Conservation (phyloP, 495 filamentous ascomycete genomes). For the Neohortaea acidophila region DNA sequence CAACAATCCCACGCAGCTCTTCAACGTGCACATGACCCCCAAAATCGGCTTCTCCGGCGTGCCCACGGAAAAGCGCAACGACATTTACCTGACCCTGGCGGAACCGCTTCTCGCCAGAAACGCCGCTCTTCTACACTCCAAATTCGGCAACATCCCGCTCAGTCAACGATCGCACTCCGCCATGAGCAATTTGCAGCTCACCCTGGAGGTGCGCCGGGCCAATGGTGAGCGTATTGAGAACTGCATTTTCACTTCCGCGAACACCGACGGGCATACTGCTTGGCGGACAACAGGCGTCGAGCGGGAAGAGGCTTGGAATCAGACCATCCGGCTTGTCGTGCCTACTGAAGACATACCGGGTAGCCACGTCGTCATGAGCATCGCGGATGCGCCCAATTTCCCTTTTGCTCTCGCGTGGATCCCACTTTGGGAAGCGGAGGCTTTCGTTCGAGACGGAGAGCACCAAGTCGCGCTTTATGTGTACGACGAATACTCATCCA, state of each 20-base stretch:
- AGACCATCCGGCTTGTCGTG: conserved; percentile 73
- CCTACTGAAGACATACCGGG: conserved; percentile 63
- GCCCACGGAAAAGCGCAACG: conserved; percentile 69
- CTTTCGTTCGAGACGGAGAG: conserved; percentile 74
- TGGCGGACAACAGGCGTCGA: conserved; percentile 77
- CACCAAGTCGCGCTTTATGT: conserved; percentile 74
- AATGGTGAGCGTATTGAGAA: conserved; percentile 68
- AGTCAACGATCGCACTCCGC: conserved; percentile 35
- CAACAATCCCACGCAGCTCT: conserved; percentile 74
- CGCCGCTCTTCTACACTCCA: conserved; percentile 63
- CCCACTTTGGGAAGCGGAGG: conserved; percentile 83
- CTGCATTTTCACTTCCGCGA: conserved; percentile 77
- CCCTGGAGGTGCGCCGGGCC: conserved; percentile 66
- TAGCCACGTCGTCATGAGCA: conserved; percentile 75
- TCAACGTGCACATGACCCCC: conserved; percentile 59
- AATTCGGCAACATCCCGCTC: conserved; percentile 57
- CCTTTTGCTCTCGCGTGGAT: conserved; percentile 86
- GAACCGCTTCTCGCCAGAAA: conserved; percentile 60
- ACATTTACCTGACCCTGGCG: conserved; percentile 82
- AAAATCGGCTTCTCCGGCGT: conserved; percentile 94
- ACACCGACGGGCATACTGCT: conserved; percentile 53
- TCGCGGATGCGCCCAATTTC: conserved; percentile 68
- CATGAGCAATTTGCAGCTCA: conserved; percentile 69
- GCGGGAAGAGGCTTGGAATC: conserved; percentile 66
- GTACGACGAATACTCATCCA: conserved; percentile 55